phyloP scores from a whole-genome alignment of 164 flowering plant species.

The Chloranthus sessilifolius region DNA sequence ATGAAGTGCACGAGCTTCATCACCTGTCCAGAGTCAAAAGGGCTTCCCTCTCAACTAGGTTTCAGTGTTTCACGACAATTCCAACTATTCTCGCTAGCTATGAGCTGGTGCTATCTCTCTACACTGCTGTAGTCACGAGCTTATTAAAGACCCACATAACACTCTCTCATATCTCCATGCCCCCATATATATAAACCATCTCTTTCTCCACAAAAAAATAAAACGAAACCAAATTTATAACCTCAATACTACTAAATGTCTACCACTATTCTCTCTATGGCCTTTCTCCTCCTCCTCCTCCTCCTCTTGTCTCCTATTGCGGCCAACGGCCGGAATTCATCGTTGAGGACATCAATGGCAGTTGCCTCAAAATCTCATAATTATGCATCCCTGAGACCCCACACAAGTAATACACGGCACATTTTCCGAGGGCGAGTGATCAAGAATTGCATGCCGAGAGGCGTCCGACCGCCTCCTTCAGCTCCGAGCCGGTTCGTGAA shows the following conservation, averaged over 20 bases:
- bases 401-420: slow-evolving; percentile 6
- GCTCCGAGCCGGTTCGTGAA: slow-evolving; percentile 75
- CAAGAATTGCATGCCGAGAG: slow-evolving; percentile 62
- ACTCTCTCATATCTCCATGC: slow-evolving; percentile 1
- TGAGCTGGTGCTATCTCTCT: slow-evolving; percentile 41
- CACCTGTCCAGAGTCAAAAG: slow-evolving; percentile 17
- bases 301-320: slow-evolving; percentile 13
- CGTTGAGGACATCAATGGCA: slow-evolving; percentile 6
- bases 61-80: slow-evolving; percentile 7
- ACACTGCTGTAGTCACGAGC: slow-evolving; percentile 37
- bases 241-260: slow-evolving; percentile 26
- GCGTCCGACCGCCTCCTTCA: slow-evolving; percentile 44
- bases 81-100: slow-evolving; percentile 13
- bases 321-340: slow-evolving; percentile 13
- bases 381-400: slow-evolving; percentile 18
- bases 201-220: background rate
- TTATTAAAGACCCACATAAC: slow-evolving; percentile 18
- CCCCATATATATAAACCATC: background rate
- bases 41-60: background rate
- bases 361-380: slow-evolving; percentile 1
- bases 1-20: slow-evolving; percentile 17
- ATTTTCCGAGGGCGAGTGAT: slow-evolving; percentile 28
- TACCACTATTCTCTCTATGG: background rate
- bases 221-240: background rate
- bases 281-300: slow-evolving; percentile 21